A percentile compares a stretch with the other conserved stretches of the same genome.
Conservation (phyloP, 148 eudicot species). For the Vaccinium macrocarpon region DNA sequence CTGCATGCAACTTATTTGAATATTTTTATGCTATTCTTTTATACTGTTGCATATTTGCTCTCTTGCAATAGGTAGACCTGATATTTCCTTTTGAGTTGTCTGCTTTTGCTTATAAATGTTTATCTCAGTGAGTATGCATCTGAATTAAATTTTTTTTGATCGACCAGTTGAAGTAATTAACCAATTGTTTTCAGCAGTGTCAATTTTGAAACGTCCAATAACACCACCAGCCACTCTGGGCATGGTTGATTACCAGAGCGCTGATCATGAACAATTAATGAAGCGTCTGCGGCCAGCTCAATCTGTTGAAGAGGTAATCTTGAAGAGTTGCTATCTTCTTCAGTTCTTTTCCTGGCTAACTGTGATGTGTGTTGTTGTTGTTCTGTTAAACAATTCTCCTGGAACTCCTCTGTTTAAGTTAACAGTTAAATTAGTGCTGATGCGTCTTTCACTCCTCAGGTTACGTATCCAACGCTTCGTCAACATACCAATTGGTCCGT, state of each 20-base stretch:
- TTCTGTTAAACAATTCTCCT: not conserved
- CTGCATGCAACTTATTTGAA: not conserved
- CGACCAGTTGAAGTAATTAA: not conserved
- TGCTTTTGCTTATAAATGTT: not conserved
- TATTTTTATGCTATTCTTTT: not conserved
- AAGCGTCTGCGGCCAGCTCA: constrained; percentile 82
- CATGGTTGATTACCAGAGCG: constrained; percentile 68
- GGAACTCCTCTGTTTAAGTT: not conserved
- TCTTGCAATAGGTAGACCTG: constrained; percentile 3
- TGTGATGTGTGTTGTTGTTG: not conserved
- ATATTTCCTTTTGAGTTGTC: constrained; percentile 11
- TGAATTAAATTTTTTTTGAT: not conserved
- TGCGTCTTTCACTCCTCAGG: constrained; percentile 35
- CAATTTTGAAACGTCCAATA: constrained; percentile 63
- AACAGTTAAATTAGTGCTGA: not conserved
- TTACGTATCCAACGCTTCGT: constrained; percentile 72
- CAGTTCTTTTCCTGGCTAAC: not conserved
- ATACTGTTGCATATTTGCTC: not conserved
- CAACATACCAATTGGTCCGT: constrained; percentile 65
- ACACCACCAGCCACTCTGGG: constrained; percentile 70
- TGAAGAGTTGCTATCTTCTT: constrained; percentile 14
- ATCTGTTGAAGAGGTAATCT: constrained; percentile 79
- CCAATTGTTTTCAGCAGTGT: constrained; percentile 36
- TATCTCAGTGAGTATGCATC: not conserved
- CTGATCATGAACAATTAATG: constrained; percentile 88